These are phyloP conservation scores for Santalum album DNA, from an alignment of 164 flowering plant species.

Conservation along the genomic window DNA sequence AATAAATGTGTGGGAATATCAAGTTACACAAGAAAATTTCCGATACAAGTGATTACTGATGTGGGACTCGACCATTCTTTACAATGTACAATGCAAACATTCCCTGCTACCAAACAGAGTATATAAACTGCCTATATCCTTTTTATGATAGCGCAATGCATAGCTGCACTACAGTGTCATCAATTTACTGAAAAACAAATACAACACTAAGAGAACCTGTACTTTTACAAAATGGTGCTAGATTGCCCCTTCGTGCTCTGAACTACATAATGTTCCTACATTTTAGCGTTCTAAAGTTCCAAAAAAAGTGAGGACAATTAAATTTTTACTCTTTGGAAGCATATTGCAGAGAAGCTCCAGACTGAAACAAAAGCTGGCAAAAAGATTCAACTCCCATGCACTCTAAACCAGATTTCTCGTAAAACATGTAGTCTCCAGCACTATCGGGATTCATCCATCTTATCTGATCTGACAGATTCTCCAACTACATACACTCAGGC, in stretches of 20 bases:
- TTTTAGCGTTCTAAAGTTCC: too few relatives aligned
- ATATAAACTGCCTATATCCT: neutral
- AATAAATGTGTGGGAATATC: neutral
- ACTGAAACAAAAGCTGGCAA: conserved; percentile 40
- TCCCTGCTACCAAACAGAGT: neutral
- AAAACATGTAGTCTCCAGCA: conserved; percentile 53
- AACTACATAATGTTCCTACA: too few relatives aligned
- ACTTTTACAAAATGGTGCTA: too few relatives aligned
- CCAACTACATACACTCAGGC: conserved; percentile 26
- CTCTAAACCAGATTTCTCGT: conserved; percentile 30
- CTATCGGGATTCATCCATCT: conserved; percentile 38
- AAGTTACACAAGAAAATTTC: neutral
- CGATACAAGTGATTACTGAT: neutral
- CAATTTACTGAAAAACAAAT: too few relatives aligned
- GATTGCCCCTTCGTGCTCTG: too few relatives aligned
- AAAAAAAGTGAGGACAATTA: conserved; percentile 3
- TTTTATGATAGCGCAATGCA: neutral
- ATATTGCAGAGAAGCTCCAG: conserved; percentile 63
- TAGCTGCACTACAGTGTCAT: neutral
- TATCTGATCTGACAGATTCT: conserved; percentile 30
- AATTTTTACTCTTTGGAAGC: conserved; percentile 51
- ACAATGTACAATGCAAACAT: neutral
- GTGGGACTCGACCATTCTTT: neutral
- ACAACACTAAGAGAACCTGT: too few relatives aligned
- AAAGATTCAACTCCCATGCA: conserved; percentile 52